Base-by-base conservation (phyloP, 345 rosid genomes). In the Raphanus raphanistrum region DNA sequence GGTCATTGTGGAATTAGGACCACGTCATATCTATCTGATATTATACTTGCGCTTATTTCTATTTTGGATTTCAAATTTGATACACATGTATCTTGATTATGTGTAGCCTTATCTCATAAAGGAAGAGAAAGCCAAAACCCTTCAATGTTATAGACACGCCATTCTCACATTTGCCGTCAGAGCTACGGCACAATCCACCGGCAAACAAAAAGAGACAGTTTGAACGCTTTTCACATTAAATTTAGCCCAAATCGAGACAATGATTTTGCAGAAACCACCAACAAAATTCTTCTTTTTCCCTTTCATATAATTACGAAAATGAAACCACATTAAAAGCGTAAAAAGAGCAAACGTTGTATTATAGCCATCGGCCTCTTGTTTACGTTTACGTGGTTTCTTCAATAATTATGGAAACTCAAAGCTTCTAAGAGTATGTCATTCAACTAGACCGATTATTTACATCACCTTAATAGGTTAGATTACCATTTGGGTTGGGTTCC, bases 171-270 rank as follows among this genome's bases (percentile, higher is more conserved):
- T 61, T 79, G 74, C 82, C 82, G 10, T 73, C 50, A 28, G 60
- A 61, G 57, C 55, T 54, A 79, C 82, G 82, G 78, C 78, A 67
- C 21, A 67, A 48, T 48, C 63, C 81, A 78, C 68, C 68, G 77
- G 69, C 73, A 11, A 59, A 41, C 8, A 41, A 59, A 64, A 41
- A 33, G 21, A 71, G 15, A n/a, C 9, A 58, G 43, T 26, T 67
- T 73, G 25, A 3, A 43, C 48, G 45, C 77, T 16, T 72, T 70
- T 70, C 59, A 21, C 80, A 77, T 70, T 43, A 77, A 36, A 9
- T 2, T 58, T 32, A 66, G 57, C 69, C 63, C 32, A 35, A 66
- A 50, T 60, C 33, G 2, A 73, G 64, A 61, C 64, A 73, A 52
- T 13, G 17, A 1, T 68, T 68, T 61, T 38, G n/a, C 71, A 68